These are phyloP conservation scores for Clarireedia homoeocarpa DNA, from an alignment of 2,329 filamentous ascomycete genomes.

Conservation along the genomic window DNA sequence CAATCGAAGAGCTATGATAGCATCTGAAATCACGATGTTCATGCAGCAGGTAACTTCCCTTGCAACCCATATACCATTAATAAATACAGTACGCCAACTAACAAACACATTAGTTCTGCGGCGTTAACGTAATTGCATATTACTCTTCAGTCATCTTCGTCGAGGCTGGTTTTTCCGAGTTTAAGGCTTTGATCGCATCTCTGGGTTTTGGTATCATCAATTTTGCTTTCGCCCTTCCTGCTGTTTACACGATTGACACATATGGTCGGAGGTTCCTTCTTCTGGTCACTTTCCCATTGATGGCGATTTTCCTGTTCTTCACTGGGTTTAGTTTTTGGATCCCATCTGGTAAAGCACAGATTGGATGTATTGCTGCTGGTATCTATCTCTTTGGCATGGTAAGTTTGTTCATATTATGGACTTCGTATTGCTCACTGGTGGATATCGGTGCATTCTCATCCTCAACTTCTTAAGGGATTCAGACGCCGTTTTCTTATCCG, in stretches of 20 bases:
- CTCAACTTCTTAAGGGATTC: no score
- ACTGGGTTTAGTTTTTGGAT: conserved; percentile 52
- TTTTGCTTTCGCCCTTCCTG: conserved; percentile 44
- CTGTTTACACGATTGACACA: conserved; percentile 55
- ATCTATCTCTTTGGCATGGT: conserved; percentile 47
- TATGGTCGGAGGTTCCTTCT: conserved; percentile 54
- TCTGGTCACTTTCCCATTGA: conserved; percentile 58
- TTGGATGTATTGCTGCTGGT: conserved; percentile 55
- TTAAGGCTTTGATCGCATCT: conserved; percentile 28
- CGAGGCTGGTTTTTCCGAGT: conserved; percentile 47
- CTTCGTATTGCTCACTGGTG: no score
- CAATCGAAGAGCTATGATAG: conserved; percentile 44
- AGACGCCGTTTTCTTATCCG: no score
- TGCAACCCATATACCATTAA: neutral
- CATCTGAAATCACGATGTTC: conserved; percentile 61
- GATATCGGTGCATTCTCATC: no score
- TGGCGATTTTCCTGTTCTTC: conserved; percentile 57
- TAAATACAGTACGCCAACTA: neutral
- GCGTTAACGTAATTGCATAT: conserved; percentile 55
- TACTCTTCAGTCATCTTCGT: conserved; percentile 61
- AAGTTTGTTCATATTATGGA: no score
- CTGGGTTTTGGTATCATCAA: conserved; percentile 32
- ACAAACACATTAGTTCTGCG: conserved; percentile 31
- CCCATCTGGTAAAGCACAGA: conserved; percentile 33
- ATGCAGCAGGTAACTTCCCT: conserved; percentile 31